These are phyloP conservation scores for Alternaria panax DNA, from an alignment of 2,329 filamentous ascomycete species.

Conservation along the genomic window DNA sequence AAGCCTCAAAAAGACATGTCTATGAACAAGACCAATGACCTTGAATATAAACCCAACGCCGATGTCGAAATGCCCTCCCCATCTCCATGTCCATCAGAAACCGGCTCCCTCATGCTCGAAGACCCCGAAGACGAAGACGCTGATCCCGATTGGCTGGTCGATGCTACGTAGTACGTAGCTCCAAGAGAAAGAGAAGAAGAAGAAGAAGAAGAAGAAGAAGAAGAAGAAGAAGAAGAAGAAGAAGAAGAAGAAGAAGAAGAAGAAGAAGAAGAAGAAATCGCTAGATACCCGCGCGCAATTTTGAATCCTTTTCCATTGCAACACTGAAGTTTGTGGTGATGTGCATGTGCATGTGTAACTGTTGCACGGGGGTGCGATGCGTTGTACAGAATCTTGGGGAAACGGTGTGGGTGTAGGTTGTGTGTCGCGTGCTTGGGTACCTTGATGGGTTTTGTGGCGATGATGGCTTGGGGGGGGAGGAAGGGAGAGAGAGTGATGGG, in stretches of 20 bases:
- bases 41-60: neutral
- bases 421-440: conserved; percentile 10
- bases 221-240: too few species aligned
- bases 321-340: neutral
- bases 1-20: too few species aligned
- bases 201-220: too few species aligned
- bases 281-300: neutral
- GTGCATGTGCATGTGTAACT: neutral
- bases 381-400: too few species aligned
- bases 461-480: too few species aligned
- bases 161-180: conserved; percentile 20
- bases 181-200: too few species aligned
- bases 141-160: conserved; percentile 67
- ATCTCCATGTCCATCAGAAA: conserved; percentile 46
- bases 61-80: conserved; percentile 8
- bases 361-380: too few species aligned
- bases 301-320: neutral
- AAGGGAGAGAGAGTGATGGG: neutral
- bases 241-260: too few species aligned
- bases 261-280: too few species aligned
- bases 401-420: too few species aligned
- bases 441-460: conserved; percentile 5
- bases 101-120: conserved; percentile 63
- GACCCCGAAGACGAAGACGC: conserved; percentile 72
- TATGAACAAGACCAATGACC: neutral